Evolutionary conservation across 192 early-diverging fungal genomes (phyloP).

Genomic region (Coemansia sp.): DNA sequence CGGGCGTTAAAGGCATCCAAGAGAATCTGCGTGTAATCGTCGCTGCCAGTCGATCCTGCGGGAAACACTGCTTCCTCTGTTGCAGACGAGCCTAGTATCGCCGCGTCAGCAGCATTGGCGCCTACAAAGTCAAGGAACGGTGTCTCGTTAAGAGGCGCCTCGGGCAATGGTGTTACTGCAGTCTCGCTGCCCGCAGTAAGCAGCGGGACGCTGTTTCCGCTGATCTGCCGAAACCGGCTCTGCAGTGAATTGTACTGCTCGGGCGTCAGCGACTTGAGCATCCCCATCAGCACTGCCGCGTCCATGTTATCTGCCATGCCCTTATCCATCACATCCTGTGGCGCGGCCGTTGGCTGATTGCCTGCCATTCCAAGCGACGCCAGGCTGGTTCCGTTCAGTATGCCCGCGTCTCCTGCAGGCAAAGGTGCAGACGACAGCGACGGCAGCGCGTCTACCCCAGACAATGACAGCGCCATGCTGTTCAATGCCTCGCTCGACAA

Average conservation of each 20-base stretch:
- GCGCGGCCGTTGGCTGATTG: not conserved
- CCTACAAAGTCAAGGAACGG: slow-evolving; percentile 52
- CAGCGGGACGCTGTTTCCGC: slow-evolving; percentile 22
- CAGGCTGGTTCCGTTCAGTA: slow-evolving; percentile 4
- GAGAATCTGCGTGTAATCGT: slow-evolving; percentile 13
- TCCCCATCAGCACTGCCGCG: slow-evolving; percentile 6
- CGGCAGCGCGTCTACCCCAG: not conserved
- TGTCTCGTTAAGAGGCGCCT: slow-evolving; percentile 5
- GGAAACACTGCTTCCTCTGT: not conserved
- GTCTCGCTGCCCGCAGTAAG: slow-evolving; percentile 15
- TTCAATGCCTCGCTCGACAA: slow-evolving; percentile 9
- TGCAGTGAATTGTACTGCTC: slow-evolving; percentile 37
- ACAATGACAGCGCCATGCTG: slow-evolving; percentile 6
- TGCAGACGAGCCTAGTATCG: not conserved
- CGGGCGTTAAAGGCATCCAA: slow-evolving; percentile 10
- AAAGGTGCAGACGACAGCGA: not conserved
- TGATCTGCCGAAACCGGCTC: slow-evolving; percentile 15
- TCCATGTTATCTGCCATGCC: slow-evolving; percentile 5
- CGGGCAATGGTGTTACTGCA: not conserved
- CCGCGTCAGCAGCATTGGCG: slow-evolving; percentile 12
- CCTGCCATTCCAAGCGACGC: slow-evolving; percentile 5
- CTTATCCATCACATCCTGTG: not conserved
- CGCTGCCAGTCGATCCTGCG: not conserved
- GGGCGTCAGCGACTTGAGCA: slow-evolving; percentile 21
- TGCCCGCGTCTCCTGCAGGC: not conserved